phyloP scores from a whole-genome alignment of 1,284 basidiomycete genomes.

The Ustilago sp. region DNA sequence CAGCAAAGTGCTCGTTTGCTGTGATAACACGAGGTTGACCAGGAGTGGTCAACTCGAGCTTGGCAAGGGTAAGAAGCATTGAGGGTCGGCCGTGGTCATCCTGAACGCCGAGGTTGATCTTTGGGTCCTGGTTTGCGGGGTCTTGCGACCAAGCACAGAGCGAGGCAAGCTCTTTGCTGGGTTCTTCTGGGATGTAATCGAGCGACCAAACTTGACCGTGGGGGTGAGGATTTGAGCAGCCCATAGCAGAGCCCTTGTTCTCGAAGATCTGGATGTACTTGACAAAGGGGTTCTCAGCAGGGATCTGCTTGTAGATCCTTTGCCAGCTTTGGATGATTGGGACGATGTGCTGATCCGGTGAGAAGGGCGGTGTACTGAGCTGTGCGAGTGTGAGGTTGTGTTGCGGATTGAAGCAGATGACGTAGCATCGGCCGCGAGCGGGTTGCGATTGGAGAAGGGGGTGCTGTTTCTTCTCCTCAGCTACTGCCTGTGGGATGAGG shows the following conservation, averaged over 20 bases:
- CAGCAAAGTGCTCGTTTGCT: slow-evolving; percentile 82
- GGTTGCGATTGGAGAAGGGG: slow-evolving; percentile 78
- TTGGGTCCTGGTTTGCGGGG: slow-evolving; percentile 27
- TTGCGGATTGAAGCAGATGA: slow-evolving; percentile 87
- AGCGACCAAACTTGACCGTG: slow-evolving; percentile 91
- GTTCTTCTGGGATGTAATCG: slow-evolving; percentile 66
- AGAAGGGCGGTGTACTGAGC: slow-evolving; percentile 72
- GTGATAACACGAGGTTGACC: slow-evolving; percentile 77
- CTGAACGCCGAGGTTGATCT: slow-evolving; percentile 71
- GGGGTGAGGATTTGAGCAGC: slow-evolving; percentile 94
- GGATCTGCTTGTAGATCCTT: slow-evolving; percentile 61
- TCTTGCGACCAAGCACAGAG: slow-evolving; percentile 55
- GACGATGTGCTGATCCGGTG: slow-evolving; percentile 75
- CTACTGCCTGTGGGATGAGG: slow-evolving; percentile 74
- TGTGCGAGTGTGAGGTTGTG: slow-evolving; percentile 91
- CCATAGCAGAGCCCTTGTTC: slow-evolving; percentile 97
- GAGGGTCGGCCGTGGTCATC: slow-evolving; percentile 77
- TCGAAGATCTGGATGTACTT: slow-evolving; percentile 72
- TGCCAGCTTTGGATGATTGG: slow-evolving; percentile 82
- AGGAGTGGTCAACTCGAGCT: slow-evolving; percentile 76
- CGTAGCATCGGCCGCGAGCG: slow-evolving; percentile 86
- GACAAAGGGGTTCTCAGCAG: slow-evolving; percentile 64
- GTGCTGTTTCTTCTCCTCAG: slow-evolving; percentile 41
- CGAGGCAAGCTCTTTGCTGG: slow-evolving; percentile 55
- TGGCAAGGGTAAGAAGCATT: slow-evolving; percentile 86